Percentiles rank a stretch among this genome's conserved stretches.
Conservation (phyloP, 352 stramenopile species). For the Phytopythium litorale region DNA sequence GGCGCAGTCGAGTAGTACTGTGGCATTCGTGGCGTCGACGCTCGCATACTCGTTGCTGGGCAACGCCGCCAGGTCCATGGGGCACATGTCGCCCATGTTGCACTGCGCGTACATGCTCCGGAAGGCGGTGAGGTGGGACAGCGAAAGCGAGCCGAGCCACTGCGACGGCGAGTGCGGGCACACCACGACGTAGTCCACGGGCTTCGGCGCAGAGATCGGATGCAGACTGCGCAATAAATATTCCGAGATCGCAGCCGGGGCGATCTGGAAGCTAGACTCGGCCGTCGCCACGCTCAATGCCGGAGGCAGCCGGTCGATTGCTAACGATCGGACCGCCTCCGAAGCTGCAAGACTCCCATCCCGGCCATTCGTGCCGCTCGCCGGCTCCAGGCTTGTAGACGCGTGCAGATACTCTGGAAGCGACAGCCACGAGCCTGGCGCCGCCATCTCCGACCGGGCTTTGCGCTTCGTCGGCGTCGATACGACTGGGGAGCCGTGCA, state of each 20-base stretch:
- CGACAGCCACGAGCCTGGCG: background rate
- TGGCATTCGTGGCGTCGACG: constrained; percentile 46
- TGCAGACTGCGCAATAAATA: constrained; percentile 73
- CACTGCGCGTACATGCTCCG: constrained; percentile 65
- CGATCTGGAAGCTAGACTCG: constrained; percentile 49
- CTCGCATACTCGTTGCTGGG: constrained; percentile 32
- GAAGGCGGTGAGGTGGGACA: constrained; percentile 73
- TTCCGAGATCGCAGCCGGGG: constrained; percentile 59
- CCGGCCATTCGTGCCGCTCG: background rate
- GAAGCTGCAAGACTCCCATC: background rate
- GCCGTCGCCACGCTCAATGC: constrained; percentile 47
- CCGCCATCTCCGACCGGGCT: background rate
- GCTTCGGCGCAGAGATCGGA: constrained; percentile 55
- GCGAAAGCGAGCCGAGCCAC: constrained; percentile 61
- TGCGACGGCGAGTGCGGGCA: constrained; percentile 66
- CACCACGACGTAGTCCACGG: constrained; percentile 69
- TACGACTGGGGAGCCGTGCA: background rate
- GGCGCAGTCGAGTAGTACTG: constrained; percentile 59
- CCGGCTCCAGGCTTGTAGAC: background rate
- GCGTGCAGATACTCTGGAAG: background rate
- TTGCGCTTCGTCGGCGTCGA: background rate
- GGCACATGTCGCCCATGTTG: constrained; percentile 59
- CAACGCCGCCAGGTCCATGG: constrained; percentile 42
- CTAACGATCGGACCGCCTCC: background rate
- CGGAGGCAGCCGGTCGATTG: constrained; percentile 2